A percentile compares a stretch with the other conserved stretches of the same genome.
These are phyloP conservation scores for Anisodus tanguticus DNA, from an alignment of 257 asterid species.

Conservation along the genomic window DNA sequence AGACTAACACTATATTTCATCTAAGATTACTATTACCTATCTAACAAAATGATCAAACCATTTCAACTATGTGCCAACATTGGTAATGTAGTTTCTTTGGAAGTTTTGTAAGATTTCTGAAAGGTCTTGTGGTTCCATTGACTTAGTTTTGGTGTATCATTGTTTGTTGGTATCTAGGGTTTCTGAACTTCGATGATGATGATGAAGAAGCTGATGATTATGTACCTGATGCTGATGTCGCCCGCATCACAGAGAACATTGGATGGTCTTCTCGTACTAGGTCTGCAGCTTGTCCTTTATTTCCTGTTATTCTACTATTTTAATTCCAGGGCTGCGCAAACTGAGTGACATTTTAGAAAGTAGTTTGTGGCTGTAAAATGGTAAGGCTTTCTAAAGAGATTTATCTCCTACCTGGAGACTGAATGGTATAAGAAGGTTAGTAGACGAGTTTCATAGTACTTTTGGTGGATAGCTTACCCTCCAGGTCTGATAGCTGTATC, in stretches of 20 bases:
- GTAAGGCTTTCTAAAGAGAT: not conserved
- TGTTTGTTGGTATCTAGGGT: conserved; percentile 58
- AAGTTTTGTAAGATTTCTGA: not conserved
- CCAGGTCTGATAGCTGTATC: too few relatives aligned
- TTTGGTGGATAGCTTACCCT: too few relatives aligned
- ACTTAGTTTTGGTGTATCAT: conserved; percentile 24
- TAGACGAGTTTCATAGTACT: not conserved
- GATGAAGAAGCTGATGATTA: conserved; percentile 76
- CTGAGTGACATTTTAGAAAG: conserved; percentile 4
- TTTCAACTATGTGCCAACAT: not conserved
- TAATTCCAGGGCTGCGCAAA: not conserved
- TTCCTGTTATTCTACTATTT: not conserved
- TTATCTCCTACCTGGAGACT: not conserved
- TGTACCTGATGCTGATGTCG: conserved; percentile 61
- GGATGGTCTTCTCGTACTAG: conserved; percentile 99
- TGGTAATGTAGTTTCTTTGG: not conserved
- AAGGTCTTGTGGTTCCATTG: conserved; percentile 8
- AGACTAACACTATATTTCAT: not conserved
- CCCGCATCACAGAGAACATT: conserved; percentile 69
- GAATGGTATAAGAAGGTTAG: not conserved
- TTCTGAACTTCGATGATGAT: conserved; percentile 83
- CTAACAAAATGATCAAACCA: not conserved
- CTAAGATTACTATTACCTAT: not conserved
- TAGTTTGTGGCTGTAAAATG: not conserved
- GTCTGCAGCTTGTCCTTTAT: conserved; percentile 42